These are phyloP conservation scores for Xanthoceras sorbifolium DNA, from an alignment of 345 rosid species.

Conservation along the genomic window DNA sequence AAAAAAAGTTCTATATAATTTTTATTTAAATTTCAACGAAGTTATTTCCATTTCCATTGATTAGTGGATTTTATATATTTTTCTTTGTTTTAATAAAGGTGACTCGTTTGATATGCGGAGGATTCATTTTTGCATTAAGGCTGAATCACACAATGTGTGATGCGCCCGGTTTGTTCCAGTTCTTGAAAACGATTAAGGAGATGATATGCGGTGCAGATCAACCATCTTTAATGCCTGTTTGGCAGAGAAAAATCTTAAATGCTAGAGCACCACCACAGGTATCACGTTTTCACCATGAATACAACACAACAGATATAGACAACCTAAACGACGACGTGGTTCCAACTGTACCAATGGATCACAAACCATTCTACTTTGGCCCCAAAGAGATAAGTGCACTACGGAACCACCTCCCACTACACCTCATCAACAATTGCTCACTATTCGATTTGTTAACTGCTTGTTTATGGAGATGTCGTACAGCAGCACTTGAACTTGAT, in stretches of 20 bases:
- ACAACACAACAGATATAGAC: not conserved
- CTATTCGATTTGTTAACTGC: too few relatives aligned
- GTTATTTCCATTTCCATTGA: too few relatives aligned
- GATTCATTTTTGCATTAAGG: slow-evolving; percentile 10
- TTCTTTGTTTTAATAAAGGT: not conserved
- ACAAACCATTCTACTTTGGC: slow-evolving; percentile 14
- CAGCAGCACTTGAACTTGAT: too few relatives aligned
- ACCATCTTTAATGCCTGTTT: not conserved
- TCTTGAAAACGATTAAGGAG: slow-evolving; percentile 2
- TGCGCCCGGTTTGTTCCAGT: not conserved
- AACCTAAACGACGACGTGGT: not conserved
- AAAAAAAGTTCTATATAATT: too few relatives aligned
- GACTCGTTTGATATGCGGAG: slow-evolving; percentile 15
- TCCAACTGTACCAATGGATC: not conserved
- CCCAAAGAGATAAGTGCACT: not conserved
- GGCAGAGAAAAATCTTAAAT: not conserved
- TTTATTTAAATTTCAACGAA: too few relatives aligned
- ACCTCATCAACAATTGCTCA: too few relatives aligned
- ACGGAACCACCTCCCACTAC: slow-evolving; percentile 1
- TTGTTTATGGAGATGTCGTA: too few relatives aligned
- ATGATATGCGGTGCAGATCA: not conserved
- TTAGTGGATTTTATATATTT: not conserved
- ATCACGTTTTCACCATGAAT: slow-evolving; percentile 10
- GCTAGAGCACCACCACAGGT: slow-evolving; percentile 14
- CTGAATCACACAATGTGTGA: slow-evolving; percentile 18